A percentile compares a stretch with the other conserved stretches of the same genome.
Conservation (phyloP, 495 filamentous ascomycete genomes). For the Cudoniella acicularis region DNA sequence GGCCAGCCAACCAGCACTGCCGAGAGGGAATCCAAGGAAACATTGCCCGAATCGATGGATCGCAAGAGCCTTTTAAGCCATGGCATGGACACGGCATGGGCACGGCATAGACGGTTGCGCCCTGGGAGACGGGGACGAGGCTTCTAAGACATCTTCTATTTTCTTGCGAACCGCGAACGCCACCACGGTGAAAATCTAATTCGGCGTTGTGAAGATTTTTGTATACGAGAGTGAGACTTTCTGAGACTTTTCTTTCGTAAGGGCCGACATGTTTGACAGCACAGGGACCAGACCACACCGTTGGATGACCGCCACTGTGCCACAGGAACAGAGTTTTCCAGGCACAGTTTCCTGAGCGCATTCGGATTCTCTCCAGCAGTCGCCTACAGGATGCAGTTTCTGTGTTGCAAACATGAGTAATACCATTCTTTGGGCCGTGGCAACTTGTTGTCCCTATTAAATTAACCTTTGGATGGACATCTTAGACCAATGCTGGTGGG, state of each 20-base stretch:
- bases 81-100: no score
- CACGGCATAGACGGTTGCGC: not conserved
- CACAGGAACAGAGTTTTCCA: not conserved
- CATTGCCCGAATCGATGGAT: not conserved
- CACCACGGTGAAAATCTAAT: not conserved
- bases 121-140: not conserved
- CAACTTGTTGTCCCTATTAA: no score
- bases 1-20: not conserved
- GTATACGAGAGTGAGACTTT: no score
- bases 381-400: no score
- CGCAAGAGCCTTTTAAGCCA: not conserved
- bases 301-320: not conserved
- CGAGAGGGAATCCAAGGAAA: not conserved
- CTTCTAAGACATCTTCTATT: not conserved
- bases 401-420: no score
- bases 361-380: no score
- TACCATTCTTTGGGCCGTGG: no score
- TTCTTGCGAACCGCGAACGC: not conserved
- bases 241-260: not conserved
- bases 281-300: not conserved
- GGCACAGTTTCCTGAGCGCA: not conserved
- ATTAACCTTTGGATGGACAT: no score
- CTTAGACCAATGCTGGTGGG: no score
- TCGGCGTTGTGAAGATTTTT: no score
- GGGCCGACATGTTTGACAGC: not conserved